Base-by-base conservation (phyloP, 139 green algal genomes). In the Auxenochlorella protothecoides region DNA sequence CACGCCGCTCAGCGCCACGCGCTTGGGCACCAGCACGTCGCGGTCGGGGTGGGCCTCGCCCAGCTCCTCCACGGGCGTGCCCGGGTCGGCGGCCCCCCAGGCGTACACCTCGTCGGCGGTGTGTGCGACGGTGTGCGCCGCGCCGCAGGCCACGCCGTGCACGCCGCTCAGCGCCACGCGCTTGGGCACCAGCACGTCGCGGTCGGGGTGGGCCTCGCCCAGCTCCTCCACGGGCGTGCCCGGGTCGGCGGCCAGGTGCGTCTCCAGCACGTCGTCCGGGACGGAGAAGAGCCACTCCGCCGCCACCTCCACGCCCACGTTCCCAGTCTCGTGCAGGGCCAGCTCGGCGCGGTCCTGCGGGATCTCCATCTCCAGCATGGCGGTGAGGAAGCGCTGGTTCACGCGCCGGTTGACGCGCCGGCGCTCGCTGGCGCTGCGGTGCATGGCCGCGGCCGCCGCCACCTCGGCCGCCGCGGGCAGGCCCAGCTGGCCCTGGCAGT, bases 361-460 rank as follows among this genome's bases (percentile, higher is more conserved):
- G 59, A 97, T 93, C 69, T 92, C 92, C 89, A 97, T 95, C 65
- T 96, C 92, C 9, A 90, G 64, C 83, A 97, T 87, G 11, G 84
- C 80, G 10, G 83, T 75, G 54, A 97, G 80, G 68, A 91, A 89
- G 62, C 80, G 74, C 77, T 93, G 88, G 78, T 93, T 93, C 53
- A 90, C 80, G 63, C 77, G 75, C 14, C 77, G 73, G 64, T 71
- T 73, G 53, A 74, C 73, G 52, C 68, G 67, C 68, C 68, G 69
- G 57, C 78, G 73, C 68, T 79, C 78, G 53, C 63, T 73, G 16
- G 73, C 74, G n/a, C 69, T 74, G 59, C 73, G 69, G n/a, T 52
- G 51, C 55, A 60, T 59, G 12, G 51, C 27, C 10, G 6, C 44
- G 11, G 57, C 57, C 9, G 57, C 57, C 13, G 85, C 85, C n/a